These are phyloP conservation scores for Volvariella surrecta DNA, from an alignment of 1,284 basidiomycete genomes.

Conservation along the genomic window DNA sequence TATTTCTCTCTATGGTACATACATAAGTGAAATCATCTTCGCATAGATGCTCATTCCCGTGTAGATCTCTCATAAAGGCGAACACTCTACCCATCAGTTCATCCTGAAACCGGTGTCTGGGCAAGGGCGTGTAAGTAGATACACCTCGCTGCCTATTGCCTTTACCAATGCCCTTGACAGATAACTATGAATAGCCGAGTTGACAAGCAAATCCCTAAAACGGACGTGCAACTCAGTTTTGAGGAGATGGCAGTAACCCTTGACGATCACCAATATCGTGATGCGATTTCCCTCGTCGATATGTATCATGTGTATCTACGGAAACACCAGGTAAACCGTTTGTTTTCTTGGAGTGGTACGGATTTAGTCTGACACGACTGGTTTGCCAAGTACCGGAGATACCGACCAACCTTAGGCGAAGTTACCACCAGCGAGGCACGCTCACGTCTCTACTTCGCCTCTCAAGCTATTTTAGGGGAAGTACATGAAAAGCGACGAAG, in stretches of 20 bases:
- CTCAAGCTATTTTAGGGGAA: conserved; percentile 75
- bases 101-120: conserved; percentile 95
- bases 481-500: conserved; percentile 79
- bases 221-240: conserved; percentile 87
- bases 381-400: conserved; percentile 76
- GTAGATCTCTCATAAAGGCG: conserved; percentile 22
- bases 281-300: conserved; percentile 89
- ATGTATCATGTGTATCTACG: conserved; percentile 97
- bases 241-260: conserved; percentile 92
- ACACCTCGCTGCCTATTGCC: conserved; percentile 6
- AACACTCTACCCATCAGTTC: conserved; percentile 76
- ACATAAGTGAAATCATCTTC: background rate
- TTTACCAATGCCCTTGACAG: conserved; percentile 33
- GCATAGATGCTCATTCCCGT: background rate
- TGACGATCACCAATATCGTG: conserved; percentile 94
- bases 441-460: conserved; percentile 79
- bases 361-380: background rate
- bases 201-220: conserved; percentile 70
- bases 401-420: conserved; percentile 59
- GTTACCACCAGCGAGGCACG: conserved; percentile 59
- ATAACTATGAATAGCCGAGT: conserved; percentile 80
- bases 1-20: conserved; percentile 72
- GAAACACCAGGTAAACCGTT: conserved; percentile 65
- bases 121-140: conserved; percentile 67
- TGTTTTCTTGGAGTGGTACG: background rate